phyloP scores from a whole-genome alignment of 768 basidiomycete species.

The Serpula lacrymans region DNA sequence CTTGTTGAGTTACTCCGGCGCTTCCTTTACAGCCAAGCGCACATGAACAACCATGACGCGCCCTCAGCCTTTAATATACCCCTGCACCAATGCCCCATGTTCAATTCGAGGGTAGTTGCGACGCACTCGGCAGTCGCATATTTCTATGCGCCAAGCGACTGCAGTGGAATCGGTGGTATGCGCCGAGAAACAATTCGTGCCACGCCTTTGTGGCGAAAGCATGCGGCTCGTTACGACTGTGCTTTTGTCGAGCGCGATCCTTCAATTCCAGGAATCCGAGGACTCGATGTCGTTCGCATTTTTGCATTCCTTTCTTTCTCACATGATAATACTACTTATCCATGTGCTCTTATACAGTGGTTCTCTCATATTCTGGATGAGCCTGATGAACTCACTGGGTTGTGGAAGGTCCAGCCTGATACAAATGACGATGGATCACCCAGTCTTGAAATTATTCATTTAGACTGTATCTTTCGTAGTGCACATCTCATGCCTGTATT shows the following conservation, averaged over 20 bases:
- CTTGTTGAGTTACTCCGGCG: slow-evolving; percentile 11
- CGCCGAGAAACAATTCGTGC: slow-evolving; percentile 21
- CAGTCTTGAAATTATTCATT: slow-evolving; percentile 1
- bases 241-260: slow-evolving; percentile 18
- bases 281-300: slow-evolving; percentile 21
- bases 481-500: slow-evolving; percentile 4
- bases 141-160: slow-evolving; percentile 24
- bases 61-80: background rate
- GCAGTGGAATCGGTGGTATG: slow-evolving; percentile 26
- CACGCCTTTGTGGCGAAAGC: slow-evolving; percentile 18
- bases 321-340: slow-evolving; percentile 11
- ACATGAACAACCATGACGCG: slow-evolving; percentile 4
- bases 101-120: background rate
- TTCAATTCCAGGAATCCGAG: slow-evolving; percentile 8
- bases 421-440: background rate
- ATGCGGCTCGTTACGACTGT: slow-evolving; percentile 16
- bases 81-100: slow-evolving; percentile 12
- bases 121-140: slow-evolving; percentile 12
- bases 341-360: slow-evolving; percentile 26
- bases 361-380: slow-evolving; percentile 9
- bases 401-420: slow-evolving; percentile 21
- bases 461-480: slow-evolving; percentile 1
- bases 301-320: slow-evolving; percentile 19
- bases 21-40: slow-evolving; percentile 12
- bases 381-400: slow-evolving; percentile 19